phyloP scores from a whole-genome alignment of 2,329 filamentous ascomycete genomes.

The Ramularia endophylla region DNA sequence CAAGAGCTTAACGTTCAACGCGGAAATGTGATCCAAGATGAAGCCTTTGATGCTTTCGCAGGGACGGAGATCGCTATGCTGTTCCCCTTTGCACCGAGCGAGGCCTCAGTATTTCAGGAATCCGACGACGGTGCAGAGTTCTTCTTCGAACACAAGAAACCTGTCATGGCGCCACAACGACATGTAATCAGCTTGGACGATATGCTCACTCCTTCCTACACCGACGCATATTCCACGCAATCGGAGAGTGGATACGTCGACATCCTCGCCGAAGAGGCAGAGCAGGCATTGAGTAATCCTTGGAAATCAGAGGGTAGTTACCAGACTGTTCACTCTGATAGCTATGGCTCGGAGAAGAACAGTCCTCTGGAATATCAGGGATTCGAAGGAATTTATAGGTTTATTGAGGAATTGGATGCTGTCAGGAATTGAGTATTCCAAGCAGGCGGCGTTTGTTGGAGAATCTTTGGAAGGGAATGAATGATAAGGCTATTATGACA shows the following conservation, averaged over 20 bases:
- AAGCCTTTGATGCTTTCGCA: slow-evolving; percentile 61
- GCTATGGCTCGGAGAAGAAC: slow-evolving; percentile 35
- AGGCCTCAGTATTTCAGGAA: slow-evolving; percentile 36
- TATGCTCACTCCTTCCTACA: slow-evolving; percentile 48
- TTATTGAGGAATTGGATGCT: slow-evolving; percentile 58
- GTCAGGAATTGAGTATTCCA: slow-evolving; percentile 29
- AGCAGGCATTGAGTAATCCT: slow-evolving; percentile 39
- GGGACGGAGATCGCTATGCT: slow-evolving; percentile 69
- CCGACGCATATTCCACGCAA: slow-evolving; percentile 31
- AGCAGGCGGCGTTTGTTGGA: neutral
- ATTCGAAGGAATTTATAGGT: slow-evolving; percentile 59
- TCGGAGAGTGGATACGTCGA: slow-evolving; percentile 28
- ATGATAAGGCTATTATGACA: slow-evolving; percentile 6
- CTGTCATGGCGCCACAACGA: slow-evolving; percentile 8
- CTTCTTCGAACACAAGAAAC: slow-evolving; percentile 12
- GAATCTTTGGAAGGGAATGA: neutral
- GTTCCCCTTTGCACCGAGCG: slow-evolving; percentile 77
- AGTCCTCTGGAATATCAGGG: slow-evolving; percentile 55
- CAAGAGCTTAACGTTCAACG: slow-evolving; percentile 79
- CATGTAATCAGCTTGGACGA: slow-evolving; percentile 48
- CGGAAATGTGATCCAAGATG: slow-evolving; percentile 73
- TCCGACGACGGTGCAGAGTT: slow-evolving; percentile 32
- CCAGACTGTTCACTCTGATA: slow-evolving; percentile 50
- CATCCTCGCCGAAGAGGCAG: slow-evolving; percentile 27
- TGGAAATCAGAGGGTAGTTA: slow-evolving; percentile 53